phyloP scores from a whole-genome alignment of 2,329 filamentous ascomycete genomes.

The Trichophyton schoenleinii region DNA sequence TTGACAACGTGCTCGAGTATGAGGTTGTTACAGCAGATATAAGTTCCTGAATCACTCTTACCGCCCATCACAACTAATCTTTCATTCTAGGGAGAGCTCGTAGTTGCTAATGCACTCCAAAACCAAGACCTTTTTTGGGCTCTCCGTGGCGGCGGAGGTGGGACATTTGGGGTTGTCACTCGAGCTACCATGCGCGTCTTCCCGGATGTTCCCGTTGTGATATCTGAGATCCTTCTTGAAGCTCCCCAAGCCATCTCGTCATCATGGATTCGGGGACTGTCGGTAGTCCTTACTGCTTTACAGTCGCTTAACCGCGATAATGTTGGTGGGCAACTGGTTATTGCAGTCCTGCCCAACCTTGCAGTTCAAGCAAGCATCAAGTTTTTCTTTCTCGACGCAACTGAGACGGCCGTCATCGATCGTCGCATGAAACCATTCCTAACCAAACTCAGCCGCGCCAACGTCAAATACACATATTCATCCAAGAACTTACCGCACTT shows the following conservation, averaged over 20 bases:
- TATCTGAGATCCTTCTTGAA: neutral
- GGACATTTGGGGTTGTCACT: constrained; percentile 46
- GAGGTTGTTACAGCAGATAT: constrained; percentile 42
- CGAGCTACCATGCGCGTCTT: constrained; percentile 42
- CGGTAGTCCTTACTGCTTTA: neutral
- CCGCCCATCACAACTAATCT: constrained; percentile 1
- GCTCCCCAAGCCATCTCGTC: neutral
- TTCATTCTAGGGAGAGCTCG: neutral
- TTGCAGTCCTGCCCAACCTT: neutral
- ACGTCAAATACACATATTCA: constrained; percentile 36
- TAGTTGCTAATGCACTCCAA: neutral
- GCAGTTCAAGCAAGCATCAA: neutral
- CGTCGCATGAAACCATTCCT: neutral
- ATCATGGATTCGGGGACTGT: neutral
- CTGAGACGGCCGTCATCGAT: neutral
- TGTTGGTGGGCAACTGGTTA: neutral
- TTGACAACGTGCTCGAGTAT: constrained; percentile 46
- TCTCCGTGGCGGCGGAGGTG: constrained; percentile 45
- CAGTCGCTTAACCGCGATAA: neutral
- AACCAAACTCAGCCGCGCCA: neutral
- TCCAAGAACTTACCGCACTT: neutral
- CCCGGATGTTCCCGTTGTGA: constrained; percentile 19
- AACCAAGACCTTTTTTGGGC: constrained; percentile 53
- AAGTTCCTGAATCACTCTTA: constrained; percentile 29
- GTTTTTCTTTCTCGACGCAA: neutral